Evolutionary conservation across 495 filamentous ascomycete species (phyloP).

Genomic region (Penicillium angulare): DNA sequence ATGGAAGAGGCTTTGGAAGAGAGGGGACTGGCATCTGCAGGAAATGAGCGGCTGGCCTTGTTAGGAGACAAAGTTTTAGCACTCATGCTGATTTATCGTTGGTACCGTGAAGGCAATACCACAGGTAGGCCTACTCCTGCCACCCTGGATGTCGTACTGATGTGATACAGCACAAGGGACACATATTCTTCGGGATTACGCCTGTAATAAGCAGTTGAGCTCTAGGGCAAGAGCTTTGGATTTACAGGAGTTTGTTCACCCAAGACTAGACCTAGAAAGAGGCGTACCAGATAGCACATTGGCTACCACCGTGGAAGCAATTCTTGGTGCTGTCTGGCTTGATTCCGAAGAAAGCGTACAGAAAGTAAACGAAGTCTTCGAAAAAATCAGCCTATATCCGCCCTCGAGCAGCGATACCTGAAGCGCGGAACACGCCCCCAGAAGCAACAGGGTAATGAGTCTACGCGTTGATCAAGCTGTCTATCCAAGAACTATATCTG

Average conservation of each 20-base stretch:
- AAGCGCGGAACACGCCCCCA: too few species aligned
- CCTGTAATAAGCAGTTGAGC: neutral
- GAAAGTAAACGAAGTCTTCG: neutral
- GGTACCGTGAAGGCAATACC: constrained; percentile 1
- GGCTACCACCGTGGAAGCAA: constrained; percentile 1
- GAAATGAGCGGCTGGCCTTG: constrained; percentile 1
- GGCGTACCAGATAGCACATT: neutral
- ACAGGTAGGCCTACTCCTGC: constrained; percentile 1
- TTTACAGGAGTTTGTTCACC: neutral
- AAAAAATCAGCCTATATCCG: constrained; percentile 2
- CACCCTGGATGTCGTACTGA: neutral
- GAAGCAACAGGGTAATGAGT: too few species aligned
- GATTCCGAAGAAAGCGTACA: neutral
- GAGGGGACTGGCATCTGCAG: neutral
- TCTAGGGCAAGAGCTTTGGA: neutral
- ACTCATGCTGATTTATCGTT: neutral
- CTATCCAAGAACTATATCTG: too few species aligned
- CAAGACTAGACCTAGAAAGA: constrained; percentile 2
- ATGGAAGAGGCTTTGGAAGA: constrained; percentile 2
- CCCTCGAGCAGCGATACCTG: too few species aligned
- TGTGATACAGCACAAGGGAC: neutral
- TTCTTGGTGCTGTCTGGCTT: constrained; percentile 2
- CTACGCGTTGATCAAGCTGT: too few species aligned
- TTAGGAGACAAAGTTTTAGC: neutral
- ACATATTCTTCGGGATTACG: constrained; percentile 1